Evolutionary conservation across 2,329 filamentous ascomycete genomes (phyloP).

Genomic region (Cladophialophora exuberans): DNA sequence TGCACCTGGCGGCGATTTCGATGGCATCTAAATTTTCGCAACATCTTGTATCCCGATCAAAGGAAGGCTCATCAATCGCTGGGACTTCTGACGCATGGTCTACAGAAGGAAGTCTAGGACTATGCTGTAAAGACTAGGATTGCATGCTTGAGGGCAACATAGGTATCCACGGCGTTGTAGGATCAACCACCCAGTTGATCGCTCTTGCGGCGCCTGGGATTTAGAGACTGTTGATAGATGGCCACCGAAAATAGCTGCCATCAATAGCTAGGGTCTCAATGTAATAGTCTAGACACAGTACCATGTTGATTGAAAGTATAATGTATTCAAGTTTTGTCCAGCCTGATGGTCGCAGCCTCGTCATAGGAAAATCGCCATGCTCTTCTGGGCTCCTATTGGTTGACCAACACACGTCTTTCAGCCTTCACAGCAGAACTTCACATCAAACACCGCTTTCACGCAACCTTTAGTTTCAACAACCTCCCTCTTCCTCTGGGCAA

Average conservation of each 20-base stretch:
- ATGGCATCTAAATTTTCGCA: conserved; percentile 74
- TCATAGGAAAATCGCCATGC: too few species aligned
- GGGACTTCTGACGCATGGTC: not conserved
- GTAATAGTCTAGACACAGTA: conserved; percentile 8
- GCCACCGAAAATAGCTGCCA: too few species aligned
- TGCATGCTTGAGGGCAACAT: not conserved
- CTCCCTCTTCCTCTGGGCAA: conserved; percentile 42
- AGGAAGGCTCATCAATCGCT: not conserved
- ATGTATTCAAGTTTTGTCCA: too few species aligned
- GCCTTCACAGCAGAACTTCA: not conserved
- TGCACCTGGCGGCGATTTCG: conserved; percentile 84
- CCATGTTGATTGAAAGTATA: not conserved
- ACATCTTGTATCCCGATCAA: conserved; percentile 6
- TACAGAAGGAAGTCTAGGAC: too few species aligned
- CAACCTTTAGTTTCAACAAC: too few species aligned
- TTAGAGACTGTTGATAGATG: conserved; percentile 3
- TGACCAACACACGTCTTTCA: conserved; percentile 6
- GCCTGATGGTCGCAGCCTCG: too few species aligned
- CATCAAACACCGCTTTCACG: not conserved
- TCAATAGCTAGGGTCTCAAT: conserved; percentile 12
- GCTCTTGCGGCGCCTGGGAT: not conserved
- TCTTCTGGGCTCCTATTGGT: not conserved
- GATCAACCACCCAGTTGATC: conserved; percentile 2
- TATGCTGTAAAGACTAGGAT: not conserved
- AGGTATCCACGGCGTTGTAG: not conserved